Evolutionary conservation across 805 yeast genomes (phyloP), one percentile per base, ranked within the genome.

Genomic region (Komagataella phaffii): DNA sequence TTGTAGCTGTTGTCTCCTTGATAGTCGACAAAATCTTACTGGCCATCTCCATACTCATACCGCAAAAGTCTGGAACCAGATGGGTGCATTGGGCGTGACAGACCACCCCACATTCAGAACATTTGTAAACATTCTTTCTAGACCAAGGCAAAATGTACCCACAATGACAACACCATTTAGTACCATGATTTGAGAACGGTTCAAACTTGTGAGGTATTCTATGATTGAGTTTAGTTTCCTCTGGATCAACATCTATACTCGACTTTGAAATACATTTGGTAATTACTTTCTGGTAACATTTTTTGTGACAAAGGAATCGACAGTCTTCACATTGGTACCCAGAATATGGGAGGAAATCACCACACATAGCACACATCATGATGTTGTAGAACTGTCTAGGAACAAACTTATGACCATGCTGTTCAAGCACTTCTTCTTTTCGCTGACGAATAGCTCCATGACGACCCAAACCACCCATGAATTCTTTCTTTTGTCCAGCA

Each of bases 111-210:
- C 99, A 93, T 58, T 86, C 93, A 3, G 85, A 72, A 74, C 99
- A 91, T 65, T 88, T 93, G 50, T 96, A 77, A 8, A 90, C 95
- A 59, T 87, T 89, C 66, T 88, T 89, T 61, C 84, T 80, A 51
- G 98, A 96, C 85, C 96, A 84, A 17, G 99, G 98, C 55, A 93
- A 74, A 50, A 93, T 82, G 63, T 88, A 88, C 55, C 99, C 99
- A 76, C 99, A 93, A 65, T 93, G 99, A 60, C 98, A 93, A 70
- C 99, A 93, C 99, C 99, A 93, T 63, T 91, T 90, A 2, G 99
- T 95, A 60, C 96, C 95, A 68, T 89, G 83, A 62, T 93, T 93
- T 17, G 93, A 77, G 24, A 81, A 79, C n/a, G 91, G 90, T 58
- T 87, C 96, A 65, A 91, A 91, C 64, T 96, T 80, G 65, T 93